These are phyloP conservation scores for Leptoxyphium fumago DNA, from an alignment of 2,329 filamentous ascomycete genomes.

Conservation along the genomic window DNA sequence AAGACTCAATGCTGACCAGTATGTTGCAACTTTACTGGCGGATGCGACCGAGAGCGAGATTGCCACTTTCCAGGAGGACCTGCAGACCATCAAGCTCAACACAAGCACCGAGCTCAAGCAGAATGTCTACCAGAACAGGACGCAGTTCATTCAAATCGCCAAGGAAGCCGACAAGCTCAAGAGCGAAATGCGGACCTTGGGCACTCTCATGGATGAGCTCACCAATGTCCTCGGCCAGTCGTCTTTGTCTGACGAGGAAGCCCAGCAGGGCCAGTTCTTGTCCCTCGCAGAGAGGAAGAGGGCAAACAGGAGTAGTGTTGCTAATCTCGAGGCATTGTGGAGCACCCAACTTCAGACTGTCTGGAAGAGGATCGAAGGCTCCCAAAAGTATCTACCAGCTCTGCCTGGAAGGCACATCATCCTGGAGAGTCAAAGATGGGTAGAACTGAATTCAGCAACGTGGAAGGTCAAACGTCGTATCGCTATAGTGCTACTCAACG, in stretches of 20 bases:
- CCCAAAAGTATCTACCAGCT: constrained; percentile 89
- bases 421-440: constrained; percentile 83
- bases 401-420: constrained; percentile 84
- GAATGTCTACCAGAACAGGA: constrained; percentile 92
- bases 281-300: constrained; percentile 31
- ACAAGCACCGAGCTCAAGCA: constrained; percentile 78
- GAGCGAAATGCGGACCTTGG: constrained; percentile 80
- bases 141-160: constrained; percentile 97
- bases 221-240: constrained; percentile 38
- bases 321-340: constrained; percentile 55
- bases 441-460: constrained; percentile 91
- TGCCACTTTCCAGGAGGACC: constrained; percentile 58
- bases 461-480: constrained; percentile 86
- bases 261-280: constrained; percentile 19
- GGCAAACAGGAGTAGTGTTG: constrained; percentile 82
- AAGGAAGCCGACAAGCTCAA: constrained; percentile 98
- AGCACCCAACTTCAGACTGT: constrained; percentile 58
- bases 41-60: constrained; percentile 84
- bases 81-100: constrained; percentile 62
- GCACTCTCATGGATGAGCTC: constrained; percentile 82
- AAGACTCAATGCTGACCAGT: constrained; percentile 63
- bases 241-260: constrained; percentile 25
- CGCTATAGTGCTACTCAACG: constrained; percentile 84
- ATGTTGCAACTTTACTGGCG: constrained; percentile 46
- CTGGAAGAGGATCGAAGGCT: constrained; percentile 95